A percentile compares a stretch with the other conserved stretches of the same genome.
phyloP scores from a whole-genome alignment of 2,329 filamentous ascomycete species.

The Fusarium virguliforme region DNA sequence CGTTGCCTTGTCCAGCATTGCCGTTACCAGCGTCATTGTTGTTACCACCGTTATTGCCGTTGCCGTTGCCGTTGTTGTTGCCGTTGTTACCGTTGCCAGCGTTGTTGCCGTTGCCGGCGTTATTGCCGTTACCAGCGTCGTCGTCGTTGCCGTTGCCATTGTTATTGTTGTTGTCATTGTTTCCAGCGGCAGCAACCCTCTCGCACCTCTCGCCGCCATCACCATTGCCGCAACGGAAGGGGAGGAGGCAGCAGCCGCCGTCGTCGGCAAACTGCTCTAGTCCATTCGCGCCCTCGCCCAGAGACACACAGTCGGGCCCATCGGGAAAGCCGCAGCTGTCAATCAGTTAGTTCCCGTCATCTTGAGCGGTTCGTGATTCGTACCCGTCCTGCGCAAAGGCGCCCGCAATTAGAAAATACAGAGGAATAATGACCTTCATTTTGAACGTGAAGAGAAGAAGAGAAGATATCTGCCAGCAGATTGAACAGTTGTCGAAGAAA shows the following conservation, averaged over 20 bases:
- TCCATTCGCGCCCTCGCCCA: slow-evolving; percentile 6
- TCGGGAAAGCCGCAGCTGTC: slow-evolving; percentile 1
- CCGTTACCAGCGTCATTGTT: neutral
- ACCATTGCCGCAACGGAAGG: slow-evolving; percentile 1
- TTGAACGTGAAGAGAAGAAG: neutral
- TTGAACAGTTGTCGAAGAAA: neutral
- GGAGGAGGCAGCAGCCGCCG: neutral
- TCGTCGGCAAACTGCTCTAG: slow-evolving; percentile 12
- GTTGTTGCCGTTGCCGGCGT: neutral
- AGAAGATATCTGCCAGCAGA: slow-evolving; percentile 5
- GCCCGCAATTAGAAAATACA: neutral
- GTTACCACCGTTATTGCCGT: neutral
- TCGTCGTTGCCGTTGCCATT: neutral
- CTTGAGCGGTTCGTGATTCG: neutral
- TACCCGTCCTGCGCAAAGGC: slow-evolving; percentile 5
- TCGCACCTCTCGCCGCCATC: slow-evolving; percentile 5
- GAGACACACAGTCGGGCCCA: slow-evolving; percentile 3
- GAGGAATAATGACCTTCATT: slow-evolving; percentile 3
- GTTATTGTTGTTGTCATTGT: slow-evolving; percentile 7
- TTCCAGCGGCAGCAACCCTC: slow-evolving; percentile 3
- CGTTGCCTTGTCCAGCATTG: neutral
- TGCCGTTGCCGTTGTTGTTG: neutral
- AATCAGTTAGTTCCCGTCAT: neutral
- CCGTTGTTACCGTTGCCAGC: neutral
- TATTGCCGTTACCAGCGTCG: neutral